Base-by-base conservation (phyloP, 2,329 filamentous ascomycete genomes). In the Diplodia sapinea region DNA sequence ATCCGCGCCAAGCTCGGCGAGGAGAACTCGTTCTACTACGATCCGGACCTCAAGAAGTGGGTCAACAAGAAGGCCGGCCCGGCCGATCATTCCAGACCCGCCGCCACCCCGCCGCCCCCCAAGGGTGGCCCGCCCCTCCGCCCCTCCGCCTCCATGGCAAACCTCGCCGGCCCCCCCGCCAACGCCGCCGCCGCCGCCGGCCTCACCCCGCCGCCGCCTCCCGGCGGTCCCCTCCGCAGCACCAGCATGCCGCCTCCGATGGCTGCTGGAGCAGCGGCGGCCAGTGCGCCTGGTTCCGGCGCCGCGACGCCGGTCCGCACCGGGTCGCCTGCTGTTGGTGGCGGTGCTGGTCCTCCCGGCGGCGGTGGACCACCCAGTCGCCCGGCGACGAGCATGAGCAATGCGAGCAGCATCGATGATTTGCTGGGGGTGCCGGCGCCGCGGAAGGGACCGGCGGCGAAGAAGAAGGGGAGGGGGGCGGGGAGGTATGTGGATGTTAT, bases 31-130 rank as follows among this genome's bases (percentile, higher is more conserved):
- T 97, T 99, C 79, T 90, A 94, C 72, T 99, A 95, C 74, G 95
- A 99, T 75, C 91, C 93, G 2, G 92, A 97, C n/a, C 86, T 97
- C 64, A 96, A 96, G 83, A 93, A 95, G 77, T 99, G 96, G 96
- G 85, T 99, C 77, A 98, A 99, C 83, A 97, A 97, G 83, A 97
- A 97, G 77, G 88, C 88, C 12, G 89, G 89, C 13, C 82, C 82
- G 15, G 86, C 87, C 8, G 89, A 91, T 9, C 82, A 85, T 31
- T 86, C 88, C 70, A 82, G 85, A 36, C 77, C 84, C 29, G 79
- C 82, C 31, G 81, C 82, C 56, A 88, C 93, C 0, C 91, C 94
- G 1, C 94, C 95, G 1, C 94, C 93, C 4, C 94, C 94, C 0
- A 83, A 82, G 66, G 83, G 81, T 70, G 83, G 78, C 67, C 76